phyloP scores from a whole-genome alignment of 2,329 filamentous ascomycete species.

The Aspergillus fumigatus region DNA sequence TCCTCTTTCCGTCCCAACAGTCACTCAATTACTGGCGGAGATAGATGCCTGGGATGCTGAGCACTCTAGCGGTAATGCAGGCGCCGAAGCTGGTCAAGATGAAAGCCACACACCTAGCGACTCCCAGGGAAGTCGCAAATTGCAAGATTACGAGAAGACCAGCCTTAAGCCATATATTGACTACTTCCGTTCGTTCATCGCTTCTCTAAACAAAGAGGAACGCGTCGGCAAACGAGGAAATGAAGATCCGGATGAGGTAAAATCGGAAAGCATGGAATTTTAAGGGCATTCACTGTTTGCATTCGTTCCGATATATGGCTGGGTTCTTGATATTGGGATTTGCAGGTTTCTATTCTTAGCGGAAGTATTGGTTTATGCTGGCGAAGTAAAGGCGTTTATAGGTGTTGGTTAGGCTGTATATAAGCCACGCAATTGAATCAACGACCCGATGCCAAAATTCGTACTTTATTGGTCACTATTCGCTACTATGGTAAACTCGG shows the following conservation, averaged over 20 bases:
- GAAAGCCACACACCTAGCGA: constrained; percentile 28
- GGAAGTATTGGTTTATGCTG: constrained; percentile 4
- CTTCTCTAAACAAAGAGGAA: constrained; percentile 72
- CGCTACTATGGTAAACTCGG: background rate
- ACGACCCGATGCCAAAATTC: background rate
- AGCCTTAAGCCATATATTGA: constrained; percentile 90
- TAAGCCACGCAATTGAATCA: background rate
- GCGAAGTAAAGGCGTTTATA: constrained; percentile 5
- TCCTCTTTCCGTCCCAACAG: constrained; percentile 82
- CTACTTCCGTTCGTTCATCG: constrained; percentile 78
- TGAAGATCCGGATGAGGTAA: constrained; percentile 40
- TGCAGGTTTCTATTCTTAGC: constrained; percentile 6
- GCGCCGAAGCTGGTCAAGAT: constrained; percentile 42
- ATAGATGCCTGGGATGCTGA: constrained; percentile 72
- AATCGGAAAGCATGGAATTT: constrained; percentile 61
- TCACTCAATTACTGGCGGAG: constrained; percentile 73
- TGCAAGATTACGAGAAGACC: constrained; percentile 95
- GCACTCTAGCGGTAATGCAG: constrained; percentile 23
- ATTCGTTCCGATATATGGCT: background rate
- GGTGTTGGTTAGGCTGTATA: background rate
- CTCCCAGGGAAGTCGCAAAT: constrained; percentile 40
- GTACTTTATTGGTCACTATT: background rate
- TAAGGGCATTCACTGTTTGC: constrained; percentile 31
- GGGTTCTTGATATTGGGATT: background rate
- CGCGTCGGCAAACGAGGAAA: constrained; percentile 47